Evolutionary conservation across 2,329 filamentous ascomycete genomes (phyloP), one percentile per base, ranked within the genome.

Genomic region (Mariannaea elegans): DNA sequence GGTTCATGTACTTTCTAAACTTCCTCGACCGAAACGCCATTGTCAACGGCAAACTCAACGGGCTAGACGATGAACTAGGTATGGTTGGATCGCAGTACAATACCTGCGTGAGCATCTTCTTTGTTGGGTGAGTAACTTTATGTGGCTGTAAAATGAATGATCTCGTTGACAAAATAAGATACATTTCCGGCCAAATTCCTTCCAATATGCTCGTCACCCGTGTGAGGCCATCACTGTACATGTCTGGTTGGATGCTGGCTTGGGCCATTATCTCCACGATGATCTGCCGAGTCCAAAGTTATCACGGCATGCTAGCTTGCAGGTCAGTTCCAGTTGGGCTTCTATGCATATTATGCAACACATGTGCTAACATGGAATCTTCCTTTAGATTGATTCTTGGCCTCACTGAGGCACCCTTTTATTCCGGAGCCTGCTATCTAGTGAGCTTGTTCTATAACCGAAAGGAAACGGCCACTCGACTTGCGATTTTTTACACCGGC

Each of bases 381-480:
- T 21, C 77, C 10, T 75, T 74, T 0, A 76, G 80, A 6, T 80
- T 81, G 68, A 75, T 81, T 45, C 59, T 73, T 2, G 72, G 79
- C 18, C 68, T 82, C 2, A 75, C 76, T 0, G 79, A 81, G 56
- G 78, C 78, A 2, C 77, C 78, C 1, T 76, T 78, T 21, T 78
- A 75, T 13, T 72, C 72, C 0, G 73, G 76, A 42, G 75, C 69
- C 7, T 56, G 75, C 2, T 75, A 73, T 49, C 77, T 84, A 50
- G 74, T 86, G 3, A 81, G 80, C 2, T 80, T 82, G 34, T 87
- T 83, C 72, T 87, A 86, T 70, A 85, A 82, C 2, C 76, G 82
- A 29, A 81, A 83, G 64, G 78, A 81, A 64, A 66, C 82, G 23
- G 73, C 76, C n/a, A 70, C 75, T 2, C 73, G 79, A 39, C 77